Conservation (phyloP, 331 rosid species). For the Pyracantha coccinea region DNA sequence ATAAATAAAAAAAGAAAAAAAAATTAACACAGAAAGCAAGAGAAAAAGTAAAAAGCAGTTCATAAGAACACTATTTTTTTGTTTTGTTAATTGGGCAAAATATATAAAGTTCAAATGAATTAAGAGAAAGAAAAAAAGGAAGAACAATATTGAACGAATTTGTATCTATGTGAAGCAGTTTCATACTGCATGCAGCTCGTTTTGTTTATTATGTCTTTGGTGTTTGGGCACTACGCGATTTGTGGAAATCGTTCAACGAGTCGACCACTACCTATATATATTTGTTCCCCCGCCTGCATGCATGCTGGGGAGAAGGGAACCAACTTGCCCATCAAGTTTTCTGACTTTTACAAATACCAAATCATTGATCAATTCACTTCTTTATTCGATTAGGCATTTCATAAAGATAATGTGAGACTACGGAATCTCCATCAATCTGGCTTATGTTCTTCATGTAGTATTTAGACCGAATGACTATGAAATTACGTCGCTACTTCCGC, state of each 20-base stretch:
- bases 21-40: background rate
- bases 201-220: background rate
- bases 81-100: too few relatives aligned
- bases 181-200: background rate
- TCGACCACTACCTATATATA: background rate
- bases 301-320: background rate
- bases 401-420: too few relatives aligned
- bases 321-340: too few relatives aligned
- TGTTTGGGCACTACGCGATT: background rate
- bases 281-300: conserved; percentile 12
- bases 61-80: background rate
- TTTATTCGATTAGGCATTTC: too few relatives aligned
- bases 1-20: too few relatives aligned
- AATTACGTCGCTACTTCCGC: too few relatives aligned
- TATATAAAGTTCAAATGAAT: too few relatives aligned
- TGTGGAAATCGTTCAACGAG: background rate
- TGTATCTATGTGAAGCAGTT: background rate
- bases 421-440: too few relatives aligned
- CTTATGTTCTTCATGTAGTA: too few relatives aligned
- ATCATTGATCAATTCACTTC: too few relatives aligned
- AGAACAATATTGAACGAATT: background rate
- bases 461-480: too few relatives aligned
- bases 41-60: background rate
- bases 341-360: too few relatives aligned
- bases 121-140: background rate